Percentiles rank a stretch among this genome's conserved stretches.
Evolutionary conservation across 192 early-diverging fungal genomes (phyloP).

Genomic region (Entophlyctis luteolus): DNA sequence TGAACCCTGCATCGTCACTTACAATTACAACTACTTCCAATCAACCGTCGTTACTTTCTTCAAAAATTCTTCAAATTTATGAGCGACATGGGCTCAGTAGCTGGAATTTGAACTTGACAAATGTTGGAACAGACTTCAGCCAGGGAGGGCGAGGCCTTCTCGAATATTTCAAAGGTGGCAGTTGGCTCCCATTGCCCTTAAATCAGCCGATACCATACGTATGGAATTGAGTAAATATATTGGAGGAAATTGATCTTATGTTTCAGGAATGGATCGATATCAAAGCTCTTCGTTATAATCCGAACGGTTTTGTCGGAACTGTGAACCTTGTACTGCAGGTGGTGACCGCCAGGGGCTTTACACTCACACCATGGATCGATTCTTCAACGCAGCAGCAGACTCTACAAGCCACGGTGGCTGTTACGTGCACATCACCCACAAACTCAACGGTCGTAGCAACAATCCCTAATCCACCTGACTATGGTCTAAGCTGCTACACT

Average conservation of each 20-base stretch:
- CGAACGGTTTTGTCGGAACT: slow-evolving; percentile 22
- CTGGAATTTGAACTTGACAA: slow-evolving; percentile 24
- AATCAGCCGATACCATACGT: slow-evolving; percentile 19
- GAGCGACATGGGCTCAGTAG: slow-evolving; percentile 17
- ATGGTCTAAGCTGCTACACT: not conserved
- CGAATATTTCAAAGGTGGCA: not conserved
- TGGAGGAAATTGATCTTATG: not conserved
- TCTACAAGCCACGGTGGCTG: slow-evolving; percentile 5
- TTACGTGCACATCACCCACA: not conserved
- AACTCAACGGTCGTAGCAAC: not conserved
- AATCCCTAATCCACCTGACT: not conserved
- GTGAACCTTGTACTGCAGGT: not conserved
- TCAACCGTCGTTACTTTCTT: slow-evolving; percentile 11
- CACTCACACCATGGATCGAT: slow-evolving; percentile 2
- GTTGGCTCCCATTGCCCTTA: slow-evolving; percentile 11
- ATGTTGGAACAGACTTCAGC: not conserved
- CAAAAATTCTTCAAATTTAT: not conserved
- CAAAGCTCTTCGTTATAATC: slow-evolving; percentile 25
- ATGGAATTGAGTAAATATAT: not conserved
- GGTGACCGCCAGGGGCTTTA: not conserved
- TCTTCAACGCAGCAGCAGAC: not conserved
- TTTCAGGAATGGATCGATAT: slow-evolving; percentile 19
- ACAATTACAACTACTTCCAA: not conserved
- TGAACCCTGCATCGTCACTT: not conserved
- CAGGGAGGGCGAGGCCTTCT: slow-evolving; percentile 11